Base-by-base conservation (phyloP, 371 early-diverging fungal genomes). In the Mortierella sp. region DNA sequence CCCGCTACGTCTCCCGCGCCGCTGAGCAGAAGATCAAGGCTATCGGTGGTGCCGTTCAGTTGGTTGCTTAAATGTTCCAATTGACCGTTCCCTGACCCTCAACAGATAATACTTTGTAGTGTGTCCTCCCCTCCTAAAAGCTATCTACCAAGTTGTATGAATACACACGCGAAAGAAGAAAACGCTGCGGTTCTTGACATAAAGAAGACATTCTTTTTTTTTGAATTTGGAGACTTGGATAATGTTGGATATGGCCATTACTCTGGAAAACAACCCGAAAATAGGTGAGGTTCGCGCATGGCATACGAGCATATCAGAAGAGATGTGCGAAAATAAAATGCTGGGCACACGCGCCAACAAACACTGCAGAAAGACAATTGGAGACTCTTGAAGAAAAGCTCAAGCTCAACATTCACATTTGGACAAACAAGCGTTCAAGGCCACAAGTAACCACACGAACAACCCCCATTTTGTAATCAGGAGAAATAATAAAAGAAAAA, bases 21-120 rank as follows among this genome's bases (percentile, higher is more conserved):
- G 99, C 99, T 77, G 99, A 99, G 92, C 92, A 97, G 90, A 99
- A 99, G 96, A 99, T 99, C 93, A 98, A 98, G 93, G 96, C 91
- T 82, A 98, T 95, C 87, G 99, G 99, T 92, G 99, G 99, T 91
- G 96, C 82, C 76, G 90, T 90, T 75, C 88, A 88, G 72, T 86
- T 90, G 81, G 79, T 88, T 76, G 89, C 90, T 76, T 90, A 89
- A 88, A 78, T 74, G n/a, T n/a, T n/a, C n/a, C 26, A 11, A 34
- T 40, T 13, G n/a, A n/a, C n/a, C n/a, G 9, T 16, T 53, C 64
- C 11, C 9, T 34, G 14, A 71, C 9, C 50, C 43, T 57, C 13
- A 57, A 11, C 26, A 59, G 31, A 59, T 57, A 13, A 28, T 57
- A 28, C 28, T 59, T 59, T 59, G 59, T 59, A 55, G 57, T 55